phyloP scores from a whole-genome alignment of 768 basidiomycete genomes.

The Botryobasidium botryosum region DNA sequence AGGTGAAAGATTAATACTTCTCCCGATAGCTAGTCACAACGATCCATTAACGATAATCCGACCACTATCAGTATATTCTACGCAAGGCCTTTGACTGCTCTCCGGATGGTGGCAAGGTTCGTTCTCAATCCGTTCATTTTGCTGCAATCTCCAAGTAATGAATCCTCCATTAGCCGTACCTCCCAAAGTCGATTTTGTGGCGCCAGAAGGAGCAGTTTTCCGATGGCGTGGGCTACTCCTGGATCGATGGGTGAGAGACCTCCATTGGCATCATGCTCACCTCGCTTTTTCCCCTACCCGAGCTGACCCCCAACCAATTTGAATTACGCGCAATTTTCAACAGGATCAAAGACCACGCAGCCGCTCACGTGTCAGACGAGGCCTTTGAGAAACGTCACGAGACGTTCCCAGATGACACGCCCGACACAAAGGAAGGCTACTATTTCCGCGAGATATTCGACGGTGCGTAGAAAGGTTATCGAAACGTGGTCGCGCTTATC shows the following conservation, averaged over 20 bases:
- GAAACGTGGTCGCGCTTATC: too few species aligned
- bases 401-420: slow-evolving; percentile 64
- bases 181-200: slow-evolving; percentile 91
- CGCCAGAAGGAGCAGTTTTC: slow-evolving; percentile 99
- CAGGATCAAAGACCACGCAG: slow-evolving; percentile 85
- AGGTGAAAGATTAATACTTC: slow-evolving; percentile 32
- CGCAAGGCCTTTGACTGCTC: slow-evolving; percentile 88
- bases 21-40: neutral
- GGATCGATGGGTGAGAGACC: slow-evolving; percentile 76
- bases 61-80: slow-evolving; percentile 56
- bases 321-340: too few species aligned
- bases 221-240: slow-evolving; percentile 95
- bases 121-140: slow-evolving; percentile 1
- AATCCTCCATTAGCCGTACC: slow-evolving; percentile 47
- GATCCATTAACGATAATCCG: neutral
- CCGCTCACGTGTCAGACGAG: slow-evolving; percentile 58
- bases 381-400: slow-evolving; percentile 51
- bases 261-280: neutral
- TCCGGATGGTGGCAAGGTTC: slow-evolving; percentile 54
- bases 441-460: slow-evolving; percentile 87
- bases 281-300: neutral
- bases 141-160: neutral
- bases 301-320: neutral
- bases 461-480: too few species aligned
- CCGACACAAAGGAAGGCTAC: slow-evolving; percentile 96